These are phyloP conservation scores for Striga asiatica DNA, from an alignment of 257 asterid genomes.

Conservation along the genomic window DNA sequence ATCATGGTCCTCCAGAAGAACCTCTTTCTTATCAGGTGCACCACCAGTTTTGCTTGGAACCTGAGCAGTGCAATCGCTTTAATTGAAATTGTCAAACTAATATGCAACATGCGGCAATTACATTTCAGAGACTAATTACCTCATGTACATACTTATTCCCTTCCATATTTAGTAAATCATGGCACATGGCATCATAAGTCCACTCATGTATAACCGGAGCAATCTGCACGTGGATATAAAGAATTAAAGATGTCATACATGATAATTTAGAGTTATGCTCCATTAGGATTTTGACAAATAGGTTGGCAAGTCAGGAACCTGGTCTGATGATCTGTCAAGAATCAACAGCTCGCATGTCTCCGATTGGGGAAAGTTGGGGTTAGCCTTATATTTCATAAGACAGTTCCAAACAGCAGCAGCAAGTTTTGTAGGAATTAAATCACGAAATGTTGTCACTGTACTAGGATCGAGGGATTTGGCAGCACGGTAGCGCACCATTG, in stretches of 20 bases:
- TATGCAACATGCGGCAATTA: constrained; percentile 8
- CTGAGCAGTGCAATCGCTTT: constrained; percentile 31
- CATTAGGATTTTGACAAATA: neutral
- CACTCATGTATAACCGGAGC: constrained; percentile 98
- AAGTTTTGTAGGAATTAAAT: constrained; percentile 91
- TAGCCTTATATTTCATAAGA: constrained; percentile 78
- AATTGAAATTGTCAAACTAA: constrained; percentile 12
- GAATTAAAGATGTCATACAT: constrained; percentile 1
- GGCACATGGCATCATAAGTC: constrained; percentile 99
- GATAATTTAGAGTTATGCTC: neutral
- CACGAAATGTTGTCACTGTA: constrained; percentile 89
- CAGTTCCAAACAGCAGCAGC: constrained; percentile 95
- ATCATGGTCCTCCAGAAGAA: constrained; percentile 97
- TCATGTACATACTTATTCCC: constrained; percentile 94
- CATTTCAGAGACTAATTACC: constrained; percentile 40
- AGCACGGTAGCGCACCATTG: constrained; percentile 82
- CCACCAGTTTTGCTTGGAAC: constrained; percentile 79
- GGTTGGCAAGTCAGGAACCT: constrained; percentile 34
- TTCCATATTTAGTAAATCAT: constrained; percentile 84
- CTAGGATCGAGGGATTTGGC: constrained; percentile 89
- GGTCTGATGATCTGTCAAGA: constrained; percentile 93
- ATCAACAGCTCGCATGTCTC: constrained; percentile 98
- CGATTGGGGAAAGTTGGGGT: constrained; percentile 70
- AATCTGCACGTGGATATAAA: constrained; percentile 33
- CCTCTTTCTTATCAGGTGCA: constrained; percentile 85